Base-by-base conservation (phyloP, 176 grass and related monocot genomes). In the Carex littledalei region DNA sequence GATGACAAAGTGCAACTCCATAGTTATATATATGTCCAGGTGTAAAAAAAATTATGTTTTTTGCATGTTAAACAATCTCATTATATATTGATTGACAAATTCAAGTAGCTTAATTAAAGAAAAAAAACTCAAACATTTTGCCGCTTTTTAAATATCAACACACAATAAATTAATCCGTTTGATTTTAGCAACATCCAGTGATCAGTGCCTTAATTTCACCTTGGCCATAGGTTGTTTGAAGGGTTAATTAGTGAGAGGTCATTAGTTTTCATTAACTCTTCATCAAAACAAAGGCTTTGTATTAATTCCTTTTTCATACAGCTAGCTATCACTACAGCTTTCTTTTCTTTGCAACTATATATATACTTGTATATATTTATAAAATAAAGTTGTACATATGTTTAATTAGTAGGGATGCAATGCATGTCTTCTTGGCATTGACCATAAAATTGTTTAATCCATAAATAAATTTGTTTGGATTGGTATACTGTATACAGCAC, bases 301-400 rank as follows among this genome's bases (percentile, higher is more conserved):
- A 77, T 55, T 77, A 50, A 24, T 29, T 53, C 7, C 5, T 16
- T 31, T 55, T 54, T 7, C 54, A 31, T 15, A 77, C 49, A 77
- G 73, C 73, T 77, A 77, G 73, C 73, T 77, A 77, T 50, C 43
- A 29, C 6, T 77, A 55, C 49, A 55, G 45, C 70, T 75, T 74
- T 11, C n/a, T 24, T 24, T 26, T 26, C 70, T 50, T 76, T 77
- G 73, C 72, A 76, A 54, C 39, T 41, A 3, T 41, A 41, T 41
- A 41, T 45, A 45, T 45, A 39, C 5, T 39, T 50, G 1, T 47
- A 50, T 50, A 50, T 50, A 50, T 76, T 53, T 10, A 29, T 22
- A 76, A 47, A 10, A 24, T 39, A 39, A 22, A 21, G 20, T 26
- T 76, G 2, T 45, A 8, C 20, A 71, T 72, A 2, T 45, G 45